Evolutionary conservation across 768 basidiomycete genomes (phyloP).

Genomic region (Dentipellis fragilis): DNA sequence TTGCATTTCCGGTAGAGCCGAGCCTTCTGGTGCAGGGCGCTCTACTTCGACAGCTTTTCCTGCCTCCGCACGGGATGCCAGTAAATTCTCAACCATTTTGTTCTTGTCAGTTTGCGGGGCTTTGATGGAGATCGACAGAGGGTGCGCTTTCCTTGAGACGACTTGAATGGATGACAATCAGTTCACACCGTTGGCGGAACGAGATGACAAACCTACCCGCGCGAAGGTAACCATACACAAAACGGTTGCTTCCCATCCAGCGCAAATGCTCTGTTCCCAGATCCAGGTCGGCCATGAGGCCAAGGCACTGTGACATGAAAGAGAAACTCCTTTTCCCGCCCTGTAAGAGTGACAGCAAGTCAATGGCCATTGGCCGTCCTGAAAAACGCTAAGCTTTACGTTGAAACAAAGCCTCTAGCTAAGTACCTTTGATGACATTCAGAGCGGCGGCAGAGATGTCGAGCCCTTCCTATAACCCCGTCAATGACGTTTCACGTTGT

Average conservation of each 20-base stretch:
- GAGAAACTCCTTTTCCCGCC: conserved; percentile 52
- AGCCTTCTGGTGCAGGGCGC: conserved; percentile 10
- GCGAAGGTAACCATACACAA: conserved; percentile 60
- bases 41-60: no score
- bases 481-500: no score
- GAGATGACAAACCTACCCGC: conserved; percentile 38
- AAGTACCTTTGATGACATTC: conserved; percentile 69
- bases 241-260: conserved; percentile 81
- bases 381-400: neutral
- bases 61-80: conserved; percentile 22
- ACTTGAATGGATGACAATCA: conserved; percentile 28
- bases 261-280: conserved; percentile 75
- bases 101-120: conserved; percentile 60
- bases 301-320: conserved; percentile 77
- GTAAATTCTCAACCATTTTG: conserved; percentile 50
- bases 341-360: conserved; percentile 72
- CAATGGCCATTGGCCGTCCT: conserved; percentile 69
- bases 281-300: conserved; percentile 81
- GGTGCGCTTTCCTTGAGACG: conserved; percentile 50
- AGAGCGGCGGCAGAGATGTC: conserved; percentile 66
- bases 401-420: neutral
- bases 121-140: conserved; percentile 61
- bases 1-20: conserved; percentile 20
- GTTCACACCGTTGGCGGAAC: neutral
- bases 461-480: conserved; percentile 41